Conservation (phyloP, 148 eudicot genomes). For the Heliamphora exappendiculata region DNA sequence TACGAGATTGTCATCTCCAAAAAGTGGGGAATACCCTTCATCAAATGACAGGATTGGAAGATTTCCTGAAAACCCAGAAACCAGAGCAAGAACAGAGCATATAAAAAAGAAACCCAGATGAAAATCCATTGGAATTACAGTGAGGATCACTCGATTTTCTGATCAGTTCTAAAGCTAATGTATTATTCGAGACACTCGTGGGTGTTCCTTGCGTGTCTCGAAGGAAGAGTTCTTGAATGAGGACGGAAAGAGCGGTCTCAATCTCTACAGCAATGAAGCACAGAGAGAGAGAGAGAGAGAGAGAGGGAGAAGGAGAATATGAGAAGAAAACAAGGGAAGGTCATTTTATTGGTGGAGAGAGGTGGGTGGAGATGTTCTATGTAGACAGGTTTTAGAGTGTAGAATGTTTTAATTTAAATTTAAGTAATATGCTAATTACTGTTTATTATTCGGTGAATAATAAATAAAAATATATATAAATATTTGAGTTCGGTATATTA, state of each 20-base stretch:
- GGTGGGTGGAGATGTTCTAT: background rate
- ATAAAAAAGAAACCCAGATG: slow-evolving; percentile 16
- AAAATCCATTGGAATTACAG: slow-evolving; percentile 21
- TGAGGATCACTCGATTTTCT: background rate
- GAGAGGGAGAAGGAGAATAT: background rate
- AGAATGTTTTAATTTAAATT: background rate
- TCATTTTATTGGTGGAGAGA: slow-evolving; percentile 9
- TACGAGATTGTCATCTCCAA: slow-evolving; percentile 84
- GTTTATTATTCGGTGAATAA: no score
- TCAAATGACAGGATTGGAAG: slow-evolving; percentile 71
- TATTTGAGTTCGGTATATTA: no score
- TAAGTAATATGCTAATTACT: no score
- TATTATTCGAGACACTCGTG: background rate
- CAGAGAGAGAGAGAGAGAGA: background rate
- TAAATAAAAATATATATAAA: no score
- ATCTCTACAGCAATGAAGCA: slow-evolving; percentile 12
- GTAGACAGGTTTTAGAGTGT: background rate
- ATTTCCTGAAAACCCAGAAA: slow-evolving; percentile 32
- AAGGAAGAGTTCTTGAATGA: background rate
- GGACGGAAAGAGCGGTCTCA: slow-evolving; percentile 7
- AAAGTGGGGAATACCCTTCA: slow-evolving; percentile 86
- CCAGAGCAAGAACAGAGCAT: slow-evolving; percentile 32
- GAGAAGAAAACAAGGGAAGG: background rate
- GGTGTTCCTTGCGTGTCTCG: background rate
- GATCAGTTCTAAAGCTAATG: background rate